These are phyloP conservation scores for Prunus padus DNA, from an alignment of 306 rosid genomes.

Conservation along the genomic window DNA sequence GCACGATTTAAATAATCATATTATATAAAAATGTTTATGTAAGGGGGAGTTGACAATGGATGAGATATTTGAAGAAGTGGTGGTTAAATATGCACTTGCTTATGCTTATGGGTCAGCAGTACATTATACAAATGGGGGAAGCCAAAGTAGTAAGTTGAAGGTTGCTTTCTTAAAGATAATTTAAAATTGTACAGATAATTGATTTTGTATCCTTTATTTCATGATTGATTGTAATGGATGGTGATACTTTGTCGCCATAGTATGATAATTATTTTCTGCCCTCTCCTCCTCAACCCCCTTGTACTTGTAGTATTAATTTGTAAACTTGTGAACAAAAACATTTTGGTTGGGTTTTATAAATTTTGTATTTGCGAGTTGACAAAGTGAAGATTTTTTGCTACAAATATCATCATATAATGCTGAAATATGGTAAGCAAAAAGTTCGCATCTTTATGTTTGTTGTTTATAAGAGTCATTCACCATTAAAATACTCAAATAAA, in stretches of 20 bases:
- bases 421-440: neutral
- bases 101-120: neutral
- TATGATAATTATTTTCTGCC: neutral
- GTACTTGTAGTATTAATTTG: neutral
- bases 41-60: slow-evolving; percentile 1
- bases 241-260: neutral
- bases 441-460: neutral
- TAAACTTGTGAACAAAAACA: neutral
- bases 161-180: neutral
- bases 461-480: neutral
- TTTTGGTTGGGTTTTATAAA: too few relatives aligned
- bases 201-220: neutral
- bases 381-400: neutral
- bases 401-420: neutral
- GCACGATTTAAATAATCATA: neutral
- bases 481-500: neutral
- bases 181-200: neutral
- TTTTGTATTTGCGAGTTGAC: neutral
- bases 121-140: neutral
- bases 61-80: neutral
- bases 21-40: neutral
- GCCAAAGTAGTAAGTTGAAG: neutral
- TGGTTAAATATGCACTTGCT: neutral
- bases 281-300: neutral
- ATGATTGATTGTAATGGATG: neutral